Percentiles rank a stretch among this genome's conserved stretches.
Evolutionary conservation across 1,284 basidiomycete genomes (phyloP).

Genomic region (Pyrrhoderma noxium): DNA sequence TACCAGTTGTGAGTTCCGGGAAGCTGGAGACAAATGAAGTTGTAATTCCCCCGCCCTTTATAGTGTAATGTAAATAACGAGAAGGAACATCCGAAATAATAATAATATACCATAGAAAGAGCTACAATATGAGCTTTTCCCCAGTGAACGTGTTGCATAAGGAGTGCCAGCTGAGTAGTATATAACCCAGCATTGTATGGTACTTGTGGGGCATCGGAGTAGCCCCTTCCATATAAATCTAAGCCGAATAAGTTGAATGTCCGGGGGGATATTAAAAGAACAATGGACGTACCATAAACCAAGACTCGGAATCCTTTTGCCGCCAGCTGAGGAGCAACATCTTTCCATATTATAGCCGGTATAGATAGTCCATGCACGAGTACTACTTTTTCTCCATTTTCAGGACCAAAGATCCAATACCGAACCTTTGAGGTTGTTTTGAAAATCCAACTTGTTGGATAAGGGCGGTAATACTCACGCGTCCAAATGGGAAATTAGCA

Average conservation of each 20-base stretch:
- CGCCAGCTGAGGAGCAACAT: conserved; percentile 56
- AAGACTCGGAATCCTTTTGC: conserved; percentile 63
- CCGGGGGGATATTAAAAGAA: not conserved
- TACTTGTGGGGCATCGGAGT: conserved; percentile 66
- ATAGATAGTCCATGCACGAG: conserved; percentile 75
- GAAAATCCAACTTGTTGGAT: conserved; percentile 5
- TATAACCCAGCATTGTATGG: conserved; percentile 58
- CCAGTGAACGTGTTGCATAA: conserved; percentile 73
- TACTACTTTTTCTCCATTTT: conserved; percentile 62
- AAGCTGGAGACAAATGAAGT: conserved; percentile 62
- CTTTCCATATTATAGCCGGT: conserved; percentile 67
- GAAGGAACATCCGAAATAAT: not conserved
- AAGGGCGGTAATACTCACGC: conserved; percentile 30
- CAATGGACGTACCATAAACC: conserved; percentile 48
- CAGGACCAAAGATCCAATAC: conserved; percentile 70
- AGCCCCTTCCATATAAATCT: conserved; percentile 77
- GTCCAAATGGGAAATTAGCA: conserved; percentile 52
- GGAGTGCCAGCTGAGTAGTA: conserved; percentile 68
- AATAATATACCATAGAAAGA: conserved; percentile 56
- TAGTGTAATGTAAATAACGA: not conserved
- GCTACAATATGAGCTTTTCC: conserved; percentile 55
- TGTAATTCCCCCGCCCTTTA: conserved; percentile 66
- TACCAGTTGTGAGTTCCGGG: conserved; percentile 57
- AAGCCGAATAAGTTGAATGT: not conserved
- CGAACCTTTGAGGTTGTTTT: conserved; percentile 40